Percentiles rank a stretch among this genome's conserved stretches.
phyloP scores from a whole-genome alignment of 345 rosid genomes.

The Populus ilicifolia region DNA sequence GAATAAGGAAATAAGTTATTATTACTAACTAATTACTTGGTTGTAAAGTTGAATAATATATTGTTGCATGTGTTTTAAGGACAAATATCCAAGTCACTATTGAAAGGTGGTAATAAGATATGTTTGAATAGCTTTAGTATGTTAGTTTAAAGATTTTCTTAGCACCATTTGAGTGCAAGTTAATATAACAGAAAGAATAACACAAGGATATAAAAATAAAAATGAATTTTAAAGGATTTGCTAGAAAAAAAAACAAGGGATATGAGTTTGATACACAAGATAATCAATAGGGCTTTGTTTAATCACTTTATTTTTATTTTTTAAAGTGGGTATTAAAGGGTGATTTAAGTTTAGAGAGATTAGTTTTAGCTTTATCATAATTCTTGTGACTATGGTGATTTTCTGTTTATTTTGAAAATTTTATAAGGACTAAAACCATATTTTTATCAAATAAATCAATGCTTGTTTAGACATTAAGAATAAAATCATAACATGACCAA shows the following conservation, averaged over 20 bases:
- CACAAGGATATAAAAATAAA: neutral
- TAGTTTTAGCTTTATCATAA: no score
- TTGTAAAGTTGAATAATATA: conserved; percentile 26
- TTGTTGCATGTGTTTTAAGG: conserved; percentile 3
- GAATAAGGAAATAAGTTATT: neutral
- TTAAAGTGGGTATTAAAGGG: no score
- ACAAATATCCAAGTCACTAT: conserved; percentile 15
- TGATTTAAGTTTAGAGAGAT: no score
- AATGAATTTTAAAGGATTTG: neutral
- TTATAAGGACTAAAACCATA: no score
- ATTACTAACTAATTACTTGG: conserved; percentile 9
- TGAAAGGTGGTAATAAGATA: conserved; percentile 21
- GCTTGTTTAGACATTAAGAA: no score
- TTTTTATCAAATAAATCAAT: no score
- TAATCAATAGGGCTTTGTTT: neutral
- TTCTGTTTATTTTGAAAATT: no score
- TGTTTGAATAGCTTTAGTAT: conserved; percentile 2
- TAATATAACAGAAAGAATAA: neutral
- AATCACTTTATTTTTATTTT: no score
- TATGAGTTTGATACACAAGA: neutral
- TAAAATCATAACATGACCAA: neutral
- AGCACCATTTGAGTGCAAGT: conserved; percentile 23
- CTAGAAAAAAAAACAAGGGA: neutral
- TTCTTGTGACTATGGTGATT: no score
- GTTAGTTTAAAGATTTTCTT: conserved; percentile 10